Evolutionary conservation across 345 rosid species (phyloP).

Genomic region (Citrus reticulata): DNA sequence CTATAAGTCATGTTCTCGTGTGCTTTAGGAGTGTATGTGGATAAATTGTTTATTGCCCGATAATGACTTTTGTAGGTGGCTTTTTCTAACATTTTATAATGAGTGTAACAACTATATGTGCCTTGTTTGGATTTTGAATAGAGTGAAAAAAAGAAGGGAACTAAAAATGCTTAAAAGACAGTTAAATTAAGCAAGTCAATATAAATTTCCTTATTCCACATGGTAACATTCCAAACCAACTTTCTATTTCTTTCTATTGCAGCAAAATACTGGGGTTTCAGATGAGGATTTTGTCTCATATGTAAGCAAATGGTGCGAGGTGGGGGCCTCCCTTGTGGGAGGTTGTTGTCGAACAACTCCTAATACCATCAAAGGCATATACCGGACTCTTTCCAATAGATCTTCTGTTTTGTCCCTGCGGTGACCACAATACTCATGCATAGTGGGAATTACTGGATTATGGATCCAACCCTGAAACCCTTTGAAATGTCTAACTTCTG

Average conservation of each 20-base stretch:
- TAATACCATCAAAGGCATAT: slow-evolving; percentile 56
- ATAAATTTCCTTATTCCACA: background rate
- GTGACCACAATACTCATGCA: background rate
- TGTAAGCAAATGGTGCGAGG: slow-evolving; percentile 63
- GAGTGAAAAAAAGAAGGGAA: background rate
- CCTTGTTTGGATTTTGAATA: background rate
- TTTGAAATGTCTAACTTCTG: background rate
- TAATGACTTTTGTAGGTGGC: background rate
- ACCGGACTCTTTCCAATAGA: slow-evolving; percentile 38
- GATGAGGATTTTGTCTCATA: slow-evolving; percentile 70
- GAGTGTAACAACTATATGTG: background rate
- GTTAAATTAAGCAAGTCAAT: background rate
- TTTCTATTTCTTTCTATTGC: slow-evolving; percentile 20
- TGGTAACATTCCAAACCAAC: background rate
- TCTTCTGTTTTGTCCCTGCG: slow-evolving; percentile 7
- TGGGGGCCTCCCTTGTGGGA: slow-evolving; percentile 65
- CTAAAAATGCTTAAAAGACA: background rate
- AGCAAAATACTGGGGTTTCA: slow-evolving; percentile 71
- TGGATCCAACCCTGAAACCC: background rate
- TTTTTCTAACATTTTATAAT: background rate
- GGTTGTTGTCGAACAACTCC: slow-evolving; percentile 80
- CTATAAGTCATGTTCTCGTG: background rate
- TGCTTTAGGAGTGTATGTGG: background rate
- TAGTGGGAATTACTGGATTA: background rate
- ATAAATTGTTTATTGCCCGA: background rate